Conservation (phyloP, 2,329 filamentous ascomycete species). For the Tolypocladium nubicola region DNA sequence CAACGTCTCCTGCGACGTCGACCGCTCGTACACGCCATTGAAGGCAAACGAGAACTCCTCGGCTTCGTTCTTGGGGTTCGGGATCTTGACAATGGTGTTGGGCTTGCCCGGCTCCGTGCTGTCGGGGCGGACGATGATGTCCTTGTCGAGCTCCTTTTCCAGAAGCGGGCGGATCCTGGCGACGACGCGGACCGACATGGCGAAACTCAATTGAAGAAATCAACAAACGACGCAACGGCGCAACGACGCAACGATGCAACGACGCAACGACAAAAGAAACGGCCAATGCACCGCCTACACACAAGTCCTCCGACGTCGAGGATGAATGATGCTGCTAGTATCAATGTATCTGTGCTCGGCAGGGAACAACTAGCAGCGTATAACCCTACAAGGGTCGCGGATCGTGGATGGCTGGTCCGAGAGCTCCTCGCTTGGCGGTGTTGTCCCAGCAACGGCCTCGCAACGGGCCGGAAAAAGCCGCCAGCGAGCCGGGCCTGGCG, state of each 20-base stretch:
- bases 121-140: slow-evolving; percentile 69
- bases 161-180: slow-evolving; percentile 84
- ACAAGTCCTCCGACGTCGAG: background rate
- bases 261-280: slow-evolving; percentile 1
- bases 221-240: slow-evolving; percentile 3
- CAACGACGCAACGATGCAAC: background rate
- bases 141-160: slow-evolving; percentile 74
- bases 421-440: background rate
- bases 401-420: background rate
- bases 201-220: slow-evolving; percentile 5
- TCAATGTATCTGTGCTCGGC: background rate
- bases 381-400: background rate
- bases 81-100: slow-evolving; percentile 70
- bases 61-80: slow-evolving; percentile 82
- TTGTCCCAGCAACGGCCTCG: background rate
- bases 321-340: background rate
- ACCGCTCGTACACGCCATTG: slow-evolving; percentile 79
- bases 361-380: background rate
- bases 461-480: slow-evolving; percentile 20
- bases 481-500: background rate
- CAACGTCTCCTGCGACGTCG: slow-evolving; percentile 72
- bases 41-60: slow-evolving; percentile 94
- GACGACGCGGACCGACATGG: slow-evolving; percentile 70
- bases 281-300: background rate
- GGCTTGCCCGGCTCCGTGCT: slow-evolving; percentile 50